Conservation (phyloP, 2,329 filamentous ascomycete species). For the Exophiala sp. region DNA sequence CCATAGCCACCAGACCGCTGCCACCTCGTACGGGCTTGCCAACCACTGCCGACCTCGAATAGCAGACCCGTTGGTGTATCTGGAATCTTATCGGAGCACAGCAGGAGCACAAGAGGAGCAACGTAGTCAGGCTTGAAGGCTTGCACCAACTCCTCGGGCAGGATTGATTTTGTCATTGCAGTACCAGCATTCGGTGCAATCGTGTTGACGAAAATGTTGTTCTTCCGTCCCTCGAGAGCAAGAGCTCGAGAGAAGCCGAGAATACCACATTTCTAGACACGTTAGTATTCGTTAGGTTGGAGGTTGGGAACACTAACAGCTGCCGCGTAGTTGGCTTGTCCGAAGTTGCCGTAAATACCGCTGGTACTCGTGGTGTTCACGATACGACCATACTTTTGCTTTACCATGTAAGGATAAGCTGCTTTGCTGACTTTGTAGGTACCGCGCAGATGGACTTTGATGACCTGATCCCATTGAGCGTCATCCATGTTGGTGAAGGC, state of each 20-base stretch:
- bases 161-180: slow-evolving; percentile 86
- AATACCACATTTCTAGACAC: slow-evolving; percentile 74
- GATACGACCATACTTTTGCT: slow-evolving; percentile 97
- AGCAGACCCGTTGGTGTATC: slow-evolving; percentile 78
- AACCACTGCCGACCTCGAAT: slow-evolving; percentile 93
- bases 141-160: slow-evolving; percentile 96
- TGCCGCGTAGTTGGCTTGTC: slow-evolving; percentile 94
- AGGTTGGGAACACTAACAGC: slow-evolving; percentile 56
- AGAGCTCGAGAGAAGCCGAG: slow-evolving; percentile 92
- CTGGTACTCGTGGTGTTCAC: slow-evolving; percentile 96
- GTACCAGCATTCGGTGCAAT: slow-evolving; percentile 97
- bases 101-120: slow-evolving; percentile 82
- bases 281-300: neutral
- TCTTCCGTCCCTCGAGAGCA: slow-evolving; percentile 88
- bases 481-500: slow-evolving; percentile 98
- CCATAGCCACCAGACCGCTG: slow-evolving; percentile 84
- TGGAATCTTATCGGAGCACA: slow-evolving; percentile 83
- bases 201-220: slow-evolving; percentile 98
- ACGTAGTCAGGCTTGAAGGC: slow-evolving; percentile 99
- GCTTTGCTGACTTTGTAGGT: slow-evolving; percentile 98
- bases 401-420: slow-evolving; percentile 94
- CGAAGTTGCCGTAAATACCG: slow-evolving; percentile 98
- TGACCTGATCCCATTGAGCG: slow-evolving; percentile 82
- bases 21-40: slow-evolving; percentile 90
- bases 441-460: slow-evolving; percentile 88